phyloP scores from a whole-genome alignment of 495 filamentous ascomycete genomes.

The Beverwykella pulmonaria region DNA sequence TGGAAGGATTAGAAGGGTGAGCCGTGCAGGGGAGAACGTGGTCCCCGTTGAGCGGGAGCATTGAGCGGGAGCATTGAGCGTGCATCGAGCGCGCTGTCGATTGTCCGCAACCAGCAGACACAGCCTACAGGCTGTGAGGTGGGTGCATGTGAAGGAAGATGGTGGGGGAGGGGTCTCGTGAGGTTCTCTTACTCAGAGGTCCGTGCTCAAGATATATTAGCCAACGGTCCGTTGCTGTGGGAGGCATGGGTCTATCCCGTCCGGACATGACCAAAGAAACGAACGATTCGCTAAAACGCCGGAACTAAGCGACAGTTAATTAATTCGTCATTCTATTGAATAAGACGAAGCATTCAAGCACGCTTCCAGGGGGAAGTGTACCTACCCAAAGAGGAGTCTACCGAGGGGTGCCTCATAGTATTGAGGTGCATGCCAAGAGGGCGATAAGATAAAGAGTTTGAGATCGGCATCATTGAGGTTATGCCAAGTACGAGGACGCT shows the following conservation, averaged over 20 bases:
- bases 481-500: conserved; percentile 2
- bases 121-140: background rate
- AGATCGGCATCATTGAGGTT: conserved; percentile 4
- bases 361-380: conserved; percentile 3
- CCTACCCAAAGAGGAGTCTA: conserved; percentile 28
- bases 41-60: conserved; percentile 1
- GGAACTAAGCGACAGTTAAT: conserved; percentile 19
- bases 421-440: conserved; percentile 28
- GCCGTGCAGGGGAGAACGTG: conserved; percentile 18
- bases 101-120: background rate
- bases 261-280: background rate
- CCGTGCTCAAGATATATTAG: conserved; percentile 32
- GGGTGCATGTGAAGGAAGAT: conserved; percentile 23
- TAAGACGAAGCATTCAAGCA: conserved; percentile 31
- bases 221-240: conserved; percentile 20
- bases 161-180: conserved; percentile 31
- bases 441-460: conserved; percentile 28
- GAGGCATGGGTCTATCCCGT: conserved; percentile 8
- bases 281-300: conserved; percentile 15
- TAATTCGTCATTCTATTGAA: conserved; percentile 31
- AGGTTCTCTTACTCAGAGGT: conserved; percentile 6
- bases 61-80: conserved; percentile 1
- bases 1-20: conserved; percentile 12
- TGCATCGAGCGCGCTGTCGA: conserved; percentile 4
- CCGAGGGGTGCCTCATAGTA: background rate